Evolutionary conservation across 441 rosid genomes (phyloP).

Genomic region (Populus trichocarpa): DNA sequence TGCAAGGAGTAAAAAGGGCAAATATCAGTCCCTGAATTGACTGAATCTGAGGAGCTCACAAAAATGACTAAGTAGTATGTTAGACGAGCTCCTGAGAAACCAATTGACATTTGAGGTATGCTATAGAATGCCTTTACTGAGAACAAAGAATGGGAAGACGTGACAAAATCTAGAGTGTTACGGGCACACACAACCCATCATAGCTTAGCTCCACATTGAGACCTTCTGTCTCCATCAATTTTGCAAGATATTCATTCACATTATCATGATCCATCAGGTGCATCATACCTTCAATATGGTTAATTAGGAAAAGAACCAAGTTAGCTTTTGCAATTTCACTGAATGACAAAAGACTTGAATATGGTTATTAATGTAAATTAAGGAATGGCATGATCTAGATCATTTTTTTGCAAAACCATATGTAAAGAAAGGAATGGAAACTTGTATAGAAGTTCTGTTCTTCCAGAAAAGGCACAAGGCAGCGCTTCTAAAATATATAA

Average conservation of each 20-base stretch:
- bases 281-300: conserved; percentile 69
- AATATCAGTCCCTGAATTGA: background rate
- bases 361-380: background rate
- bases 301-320: background rate
- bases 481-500: background rate
- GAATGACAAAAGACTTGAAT: background rate
- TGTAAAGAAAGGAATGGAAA: background rate
- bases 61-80: background rate
- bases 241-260: conserved; percentile 49
- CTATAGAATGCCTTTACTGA: background rate
- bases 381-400: background rate
- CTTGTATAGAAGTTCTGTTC: background rate
- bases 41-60: background rate
- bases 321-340: background rate
- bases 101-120: background rate
- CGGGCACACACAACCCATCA: conserved; percentile 72
- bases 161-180: conserved; percentile 39
- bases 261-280: conserved; percentile 94
- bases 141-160: conserved; percentile 7
- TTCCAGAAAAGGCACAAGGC: background rate
- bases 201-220: conserved; percentile 75
- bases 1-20: background rate
- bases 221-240: conserved; percentile 62
- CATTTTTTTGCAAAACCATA: background rate
- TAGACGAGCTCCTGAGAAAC: no score